Percentiles rank a stretch among this genome's conserved stretches.
phyloP scores from a whole-genome alignment of 2,329 filamentous ascomycete genomes.

The Neoascochyta sp. region DNA sequence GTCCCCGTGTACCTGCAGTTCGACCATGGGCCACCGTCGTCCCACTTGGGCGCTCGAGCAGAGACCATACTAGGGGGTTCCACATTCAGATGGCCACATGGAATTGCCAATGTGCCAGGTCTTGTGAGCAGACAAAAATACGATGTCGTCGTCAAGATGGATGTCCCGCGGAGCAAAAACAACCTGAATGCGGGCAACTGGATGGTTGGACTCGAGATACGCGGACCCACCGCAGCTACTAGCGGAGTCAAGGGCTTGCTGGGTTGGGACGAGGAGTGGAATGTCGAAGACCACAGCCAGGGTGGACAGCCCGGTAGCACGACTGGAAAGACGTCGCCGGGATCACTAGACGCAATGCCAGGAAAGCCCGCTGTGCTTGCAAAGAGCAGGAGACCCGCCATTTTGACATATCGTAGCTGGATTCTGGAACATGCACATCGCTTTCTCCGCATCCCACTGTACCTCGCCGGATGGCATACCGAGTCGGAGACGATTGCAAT shows the following conservation, averaged over 20 bases:
- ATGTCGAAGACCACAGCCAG: conserved; percentile 20
- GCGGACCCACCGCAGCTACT: conserved; percentile 34
- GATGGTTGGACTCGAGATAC: conserved; percentile 79
- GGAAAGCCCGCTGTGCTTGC: conserved; percentile 33
- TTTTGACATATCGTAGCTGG: conserved; percentile 72
- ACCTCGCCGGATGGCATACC: conserved; percentile 61
- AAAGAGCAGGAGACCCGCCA: conserved; percentile 65
- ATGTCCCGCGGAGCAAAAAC: conserved; percentile 70
- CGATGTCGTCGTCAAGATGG: conserved; percentile 72
- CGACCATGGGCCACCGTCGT: conserved; percentile 37
- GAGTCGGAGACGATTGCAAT: conserved; percentile 64
- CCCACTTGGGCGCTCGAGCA: conserved; percentile 7
- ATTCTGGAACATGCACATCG: conserved; percentile 27
- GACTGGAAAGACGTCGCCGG: conserved; percentile 6
- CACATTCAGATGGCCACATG: conserved; percentile 46
- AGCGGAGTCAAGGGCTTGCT: conserved; percentile 14
- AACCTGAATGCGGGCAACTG: conserved; percentile 85
- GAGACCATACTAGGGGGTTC: conserved; percentile 3
- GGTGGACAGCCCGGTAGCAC: too few species aligned
- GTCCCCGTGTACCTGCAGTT: conserved; percentile 65
- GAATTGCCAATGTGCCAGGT: conserved; percentile 45
- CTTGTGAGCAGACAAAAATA: conserved; percentile 68
- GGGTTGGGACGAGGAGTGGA: conserved; percentile 35
- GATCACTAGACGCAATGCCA: neutral
- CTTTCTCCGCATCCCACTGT: conserved; percentile 55